phyloP scores from a whole-genome alignment of 495 filamentous ascomycete species.

The Lindgomyces ingoldianus region DNA sequence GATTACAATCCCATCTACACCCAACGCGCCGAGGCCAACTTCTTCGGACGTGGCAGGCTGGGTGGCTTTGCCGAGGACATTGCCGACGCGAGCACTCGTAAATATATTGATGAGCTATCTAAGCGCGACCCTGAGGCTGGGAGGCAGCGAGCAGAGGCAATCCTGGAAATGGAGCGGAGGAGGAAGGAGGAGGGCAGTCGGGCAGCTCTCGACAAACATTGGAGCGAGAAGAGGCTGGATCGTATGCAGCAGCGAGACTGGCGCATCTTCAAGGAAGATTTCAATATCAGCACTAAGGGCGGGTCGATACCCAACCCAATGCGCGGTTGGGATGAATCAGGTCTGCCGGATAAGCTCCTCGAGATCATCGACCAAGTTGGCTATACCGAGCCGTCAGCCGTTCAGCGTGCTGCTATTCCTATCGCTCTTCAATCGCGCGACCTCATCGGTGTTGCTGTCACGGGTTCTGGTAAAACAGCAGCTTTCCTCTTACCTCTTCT shows the following conservation, averaged over 20 bases:
- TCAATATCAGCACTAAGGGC: conserved; percentile 91
- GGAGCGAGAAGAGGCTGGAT: conserved; percentile 93
- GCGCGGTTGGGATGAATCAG: conserved; percentile 90
- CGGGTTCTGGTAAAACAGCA: conserved; percentile 98
- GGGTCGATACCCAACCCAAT: conserved; percentile 93
- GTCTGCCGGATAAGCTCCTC: conserved; percentile 74
- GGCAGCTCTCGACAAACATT: conserved; percentile 81
- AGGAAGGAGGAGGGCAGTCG: conserved; percentile 74
- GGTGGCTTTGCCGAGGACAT: conserved; percentile 82
- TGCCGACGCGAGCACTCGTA: conserved; percentile 65
- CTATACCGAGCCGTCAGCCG: conserved; percentile 89
- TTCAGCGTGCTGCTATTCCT: conserved; percentile 92
- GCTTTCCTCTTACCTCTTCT: conserved; percentile 91
- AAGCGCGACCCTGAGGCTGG: conserved; percentile 82
- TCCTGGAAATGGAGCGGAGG: conserved; percentile 85
- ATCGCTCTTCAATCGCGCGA: conserved; percentile 92
- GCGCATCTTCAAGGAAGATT: conserved; percentile 99
- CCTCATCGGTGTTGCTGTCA: conserved; percentile 96
- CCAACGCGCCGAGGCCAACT: conserved; percentile 67
- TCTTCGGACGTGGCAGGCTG: conserved; percentile 78
- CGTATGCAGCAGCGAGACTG: conserved; percentile 98
- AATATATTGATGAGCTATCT: conserved; percentile 77
- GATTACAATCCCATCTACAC: conserved; percentile 91
- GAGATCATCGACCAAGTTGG: conserved; percentile 83
- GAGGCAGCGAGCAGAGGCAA: conserved; percentile 69